These are phyloP conservation scores for Suillus clintonianus DNA, from an alignment of 768 basidiomycete species.

Conservation along the genomic window DNA sequence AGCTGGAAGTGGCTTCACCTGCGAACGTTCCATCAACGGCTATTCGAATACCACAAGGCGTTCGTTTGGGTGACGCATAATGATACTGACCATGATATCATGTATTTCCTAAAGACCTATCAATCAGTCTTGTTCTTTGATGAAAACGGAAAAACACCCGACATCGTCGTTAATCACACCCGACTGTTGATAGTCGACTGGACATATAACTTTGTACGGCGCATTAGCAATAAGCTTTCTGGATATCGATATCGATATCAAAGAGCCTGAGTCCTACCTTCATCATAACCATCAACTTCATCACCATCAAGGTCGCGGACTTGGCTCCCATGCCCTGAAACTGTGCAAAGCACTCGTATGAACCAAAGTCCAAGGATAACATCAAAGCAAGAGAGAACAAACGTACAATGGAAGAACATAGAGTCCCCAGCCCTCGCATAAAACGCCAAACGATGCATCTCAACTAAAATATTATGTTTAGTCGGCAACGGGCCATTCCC, in stretches of 20 bases:
- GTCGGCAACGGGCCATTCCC: background rate
- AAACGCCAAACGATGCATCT: background rate
- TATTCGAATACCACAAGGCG: background rate
- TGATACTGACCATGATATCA: constrained; percentile 1
- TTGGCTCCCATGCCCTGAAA: background rate
- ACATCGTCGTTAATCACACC: constrained; percentile 1
- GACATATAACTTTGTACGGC: background rate
- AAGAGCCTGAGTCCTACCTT: background rate
- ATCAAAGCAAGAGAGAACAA: too few species aligned
- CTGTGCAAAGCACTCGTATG: background rate
- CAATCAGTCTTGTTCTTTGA: background rate
- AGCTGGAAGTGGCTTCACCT: background rate
- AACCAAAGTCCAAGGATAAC: too few species aligned
- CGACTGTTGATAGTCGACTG: background rate
- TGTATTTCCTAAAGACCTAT: background rate
- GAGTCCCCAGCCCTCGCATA: background rate
- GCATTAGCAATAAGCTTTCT: background rate
- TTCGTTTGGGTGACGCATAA: background rate
- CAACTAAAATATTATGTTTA: background rate
- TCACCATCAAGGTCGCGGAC: background rate
- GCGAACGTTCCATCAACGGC: background rate
- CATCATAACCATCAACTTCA: constrained; percentile 2
- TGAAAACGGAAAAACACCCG: background rate
- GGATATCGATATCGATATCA: too few species aligned
- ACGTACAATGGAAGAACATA: background rate